Evolutionary conservation across 306 rosid genomes (phyloP).

Genomic region (Acacia confusa): DNA sequence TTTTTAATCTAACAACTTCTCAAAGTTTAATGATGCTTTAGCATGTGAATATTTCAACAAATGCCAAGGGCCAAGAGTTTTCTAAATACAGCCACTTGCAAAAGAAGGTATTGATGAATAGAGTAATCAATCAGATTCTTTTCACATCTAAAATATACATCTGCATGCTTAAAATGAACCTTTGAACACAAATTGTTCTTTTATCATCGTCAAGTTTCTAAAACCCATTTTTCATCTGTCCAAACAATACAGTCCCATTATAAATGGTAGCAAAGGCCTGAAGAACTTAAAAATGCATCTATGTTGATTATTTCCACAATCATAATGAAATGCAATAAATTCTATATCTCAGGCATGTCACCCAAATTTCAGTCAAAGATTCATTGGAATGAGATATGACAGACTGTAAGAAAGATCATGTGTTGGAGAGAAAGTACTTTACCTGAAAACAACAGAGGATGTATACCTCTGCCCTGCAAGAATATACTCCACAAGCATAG

Average conservation of each 20-base stretch:
- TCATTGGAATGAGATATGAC: background rate
- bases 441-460: constrained; percentile 76
- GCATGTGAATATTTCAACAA: background rate
- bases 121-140: background rate
- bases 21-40: background rate
- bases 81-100: background rate
- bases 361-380: background rate
- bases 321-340: background rate
- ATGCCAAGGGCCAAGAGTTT: background rate
- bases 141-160: background rate
- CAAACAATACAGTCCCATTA: constrained; percentile 6
- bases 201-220: background rate
- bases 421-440: constrained; percentile 32
- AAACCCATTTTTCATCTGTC: background rate
- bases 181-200: background rate
- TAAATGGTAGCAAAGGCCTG: background rate
- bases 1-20: background rate
- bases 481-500: constrained; percentile 80
- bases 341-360: background rate
- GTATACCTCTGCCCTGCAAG: constrained; percentile 82
- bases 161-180: constrained; percentile 1
- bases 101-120: constrained; percentile 9
- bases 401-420: background rate
- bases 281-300: background rate
- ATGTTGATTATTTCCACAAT: background rate